A percentile compares a stretch with the other conserved stretches of the same genome.
Conservation (phyloP, 768 basidiomycete species). For the Scleroderma citrinum region DNA sequence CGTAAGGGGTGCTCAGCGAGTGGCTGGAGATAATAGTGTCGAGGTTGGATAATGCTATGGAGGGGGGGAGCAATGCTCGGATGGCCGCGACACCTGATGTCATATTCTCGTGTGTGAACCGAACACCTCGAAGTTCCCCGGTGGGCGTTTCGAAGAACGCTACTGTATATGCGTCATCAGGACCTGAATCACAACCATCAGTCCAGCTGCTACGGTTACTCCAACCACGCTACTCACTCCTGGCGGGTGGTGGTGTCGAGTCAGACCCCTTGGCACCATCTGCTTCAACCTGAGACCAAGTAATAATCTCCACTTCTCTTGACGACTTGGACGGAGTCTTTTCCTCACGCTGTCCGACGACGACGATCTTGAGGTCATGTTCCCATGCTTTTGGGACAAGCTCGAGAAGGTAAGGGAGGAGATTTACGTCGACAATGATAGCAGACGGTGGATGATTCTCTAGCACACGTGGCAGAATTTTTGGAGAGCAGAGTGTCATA, state of each 20-base stretch:
- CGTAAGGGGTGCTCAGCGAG: conserved; percentile 68
- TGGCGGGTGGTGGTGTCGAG: conserved; percentile 39
- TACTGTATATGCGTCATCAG: conserved; percentile 61
- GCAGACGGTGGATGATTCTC: conserved; percentile 65
- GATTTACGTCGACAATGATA: conserved; percentile 62
- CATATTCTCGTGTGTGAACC: conserved; percentile 77
- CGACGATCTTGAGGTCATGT: conserved; percentile 53
- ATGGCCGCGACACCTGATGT: conserved; percentile 85
- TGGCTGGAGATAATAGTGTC: conserved; percentile 79
- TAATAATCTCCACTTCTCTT: conserved; percentile 49
- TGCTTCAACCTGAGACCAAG: conserved; percentile 67
- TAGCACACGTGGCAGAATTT: conserved; percentile 57
- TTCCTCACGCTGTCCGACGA: conserved; percentile 59
- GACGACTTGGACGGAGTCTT: conserved; percentile 43
- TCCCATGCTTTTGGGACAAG: conserved; percentile 58
- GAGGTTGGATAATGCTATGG: conserved; percentile 57
- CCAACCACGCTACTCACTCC: conserved; percentile 43
- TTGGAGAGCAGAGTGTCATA: conserved; percentile 54
- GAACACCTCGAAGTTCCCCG: conserved; percentile 53
- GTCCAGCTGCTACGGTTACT: neutral
- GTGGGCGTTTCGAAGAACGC: conserved; percentile 52
- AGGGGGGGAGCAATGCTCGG: conserved; percentile 68
- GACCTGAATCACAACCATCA: conserved; percentile 9
- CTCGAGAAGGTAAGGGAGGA: conserved; percentile 68
- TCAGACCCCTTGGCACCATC: conserved; percentile 48